Evolutionary conservation across 2,329 filamentous ascomycete genomes (phyloP), one percentile per base, ranked within the genome.

Genomic region (Metarhizium sp.): DNA sequence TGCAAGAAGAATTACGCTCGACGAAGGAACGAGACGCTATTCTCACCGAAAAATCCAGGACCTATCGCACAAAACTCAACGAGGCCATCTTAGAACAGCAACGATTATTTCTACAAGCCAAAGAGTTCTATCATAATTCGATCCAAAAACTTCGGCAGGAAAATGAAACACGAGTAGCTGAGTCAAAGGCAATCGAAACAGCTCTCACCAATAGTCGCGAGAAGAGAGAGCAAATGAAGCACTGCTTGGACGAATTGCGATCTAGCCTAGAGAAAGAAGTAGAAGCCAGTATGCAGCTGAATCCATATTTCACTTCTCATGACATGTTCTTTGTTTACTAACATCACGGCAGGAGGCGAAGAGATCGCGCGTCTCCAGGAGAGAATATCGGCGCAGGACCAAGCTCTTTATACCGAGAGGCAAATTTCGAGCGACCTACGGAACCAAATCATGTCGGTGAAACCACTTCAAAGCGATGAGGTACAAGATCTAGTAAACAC

Each of bases 31-130:
- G 59, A 50, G 56, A 54, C 1, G 51, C 52, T 14, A 51, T 49
- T 5, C 43, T 68, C 10, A 57, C 71, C 50, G 68, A 70, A 10
- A 77, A 69, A 55, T 62, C 69, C 47, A 64, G 63, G 6, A 60
- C 60, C 1, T 73, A 69, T 56, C 71, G 65, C 53, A 59, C 62
- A 3, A 72, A 71, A 16, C 61, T 81, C n/a, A 77, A 78, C 54
- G 66, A 73, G 50, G 73, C 74, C 1, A 73, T 75, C 8, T 57
- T 60, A 2, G 77, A 80, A 56, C 77, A 80, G 32, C 75, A 79
- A 55, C 61, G 62, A 5, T 65, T 79, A 1, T 78, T 69, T 59
- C 61, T 57, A 3, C 64, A 66, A 43, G 66, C 69, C 8, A 69
- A 65, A 46, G 53, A 64, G 2, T 65, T 65, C 46, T 72, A 69